These are phyloP conservation scores for Lactifluus echinatus DNA, from an alignment of 768 basidiomycete species.

Conservation along the genomic window DNA sequence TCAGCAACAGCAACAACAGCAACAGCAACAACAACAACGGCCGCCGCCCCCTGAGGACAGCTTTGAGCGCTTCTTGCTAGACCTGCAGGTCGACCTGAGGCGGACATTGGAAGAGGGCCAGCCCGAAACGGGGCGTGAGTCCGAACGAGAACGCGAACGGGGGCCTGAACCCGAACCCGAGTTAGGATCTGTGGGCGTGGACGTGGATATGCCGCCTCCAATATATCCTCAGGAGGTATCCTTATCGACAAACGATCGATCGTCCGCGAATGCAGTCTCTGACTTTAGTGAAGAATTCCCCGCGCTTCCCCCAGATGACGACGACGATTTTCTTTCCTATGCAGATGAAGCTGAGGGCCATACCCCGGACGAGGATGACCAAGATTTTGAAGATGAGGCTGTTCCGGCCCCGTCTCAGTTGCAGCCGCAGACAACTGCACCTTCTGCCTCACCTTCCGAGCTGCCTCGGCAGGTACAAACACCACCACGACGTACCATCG, in stretches of 20 bases:
- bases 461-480: background rate
- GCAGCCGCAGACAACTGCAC: background rate
- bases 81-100: slow-evolving; percentile 67
- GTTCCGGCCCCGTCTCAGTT: background rate
- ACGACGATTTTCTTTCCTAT: slow-evolving; percentile 1
- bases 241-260: background rate
- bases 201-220: background rate
- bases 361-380: background rate
- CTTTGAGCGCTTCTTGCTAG: slow-evolving; percentile 75
- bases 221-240: slow-evolving; percentile 8
- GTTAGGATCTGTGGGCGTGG: too few species aligned
- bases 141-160: background rate
- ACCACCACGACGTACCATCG: slow-evolving; percentile 26
- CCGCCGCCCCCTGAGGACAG: slow-evolving; percentile 47
- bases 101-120: slow-evolving; percentile 38
- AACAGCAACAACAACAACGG: slow-evolving; percentile 12
- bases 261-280: background rate
- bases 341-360: background rate
- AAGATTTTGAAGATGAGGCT: background rate
- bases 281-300: slow-evolving; percentile 2
- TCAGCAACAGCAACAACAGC: slow-evolving; percentile 10
- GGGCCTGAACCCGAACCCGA: background rate
- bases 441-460: background rate
- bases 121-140: background rate
- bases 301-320: slow-evolving; percentile 5